These are phyloP conservation scores for Leccinum idahoense DNA, from an alignment of 1,284 basidiomycete species.

Conservation along the genomic window DNA sequence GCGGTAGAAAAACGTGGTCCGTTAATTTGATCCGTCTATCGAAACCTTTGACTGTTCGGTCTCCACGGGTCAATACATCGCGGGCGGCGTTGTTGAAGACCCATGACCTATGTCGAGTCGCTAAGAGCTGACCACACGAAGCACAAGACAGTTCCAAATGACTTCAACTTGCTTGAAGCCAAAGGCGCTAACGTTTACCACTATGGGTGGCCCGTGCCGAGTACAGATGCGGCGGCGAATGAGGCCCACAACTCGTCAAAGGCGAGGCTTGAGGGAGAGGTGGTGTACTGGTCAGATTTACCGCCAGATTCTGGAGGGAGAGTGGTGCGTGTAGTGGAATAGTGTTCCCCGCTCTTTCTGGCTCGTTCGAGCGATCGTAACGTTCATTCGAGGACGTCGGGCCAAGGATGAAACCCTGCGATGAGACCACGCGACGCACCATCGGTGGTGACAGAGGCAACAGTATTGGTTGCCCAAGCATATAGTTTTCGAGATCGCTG, in stretches of 20 bases:
- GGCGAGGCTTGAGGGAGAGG: no score
- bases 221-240: conserved; percentile 42
- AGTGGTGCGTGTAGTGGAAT: no score
- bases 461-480: no score
- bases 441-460: no score
- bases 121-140: conserved; percentile 86
- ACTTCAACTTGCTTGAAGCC: conserved; percentile 29
- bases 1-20: conserved; percentile 56
- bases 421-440: no score
- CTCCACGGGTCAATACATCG: conserved; percentile 96
- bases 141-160: conserved; percentile 31
- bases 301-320: no score
- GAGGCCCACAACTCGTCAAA: conserved; percentile 30
- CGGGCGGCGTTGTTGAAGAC: conserved; percentile 90
- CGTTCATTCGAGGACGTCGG: no score
- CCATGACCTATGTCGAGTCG: conserved; percentile 74
- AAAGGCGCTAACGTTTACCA: conserved; percentile 31
- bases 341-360: no score
- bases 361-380: no score
- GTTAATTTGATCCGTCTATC: conserved; percentile 81
- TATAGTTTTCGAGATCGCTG: no score
- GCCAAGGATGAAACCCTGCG: no score
- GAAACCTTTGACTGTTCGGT: conserved; percentile 93
- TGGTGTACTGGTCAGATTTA: no score
- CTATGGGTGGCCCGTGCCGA: conserved; percentile 21